Percentiles rank a stretch among this genome's conserved stretches.
Conservation (phyloP, 2,329 filamentous ascomycete genomes). For the Botrytis hyacinthi region DNA sequence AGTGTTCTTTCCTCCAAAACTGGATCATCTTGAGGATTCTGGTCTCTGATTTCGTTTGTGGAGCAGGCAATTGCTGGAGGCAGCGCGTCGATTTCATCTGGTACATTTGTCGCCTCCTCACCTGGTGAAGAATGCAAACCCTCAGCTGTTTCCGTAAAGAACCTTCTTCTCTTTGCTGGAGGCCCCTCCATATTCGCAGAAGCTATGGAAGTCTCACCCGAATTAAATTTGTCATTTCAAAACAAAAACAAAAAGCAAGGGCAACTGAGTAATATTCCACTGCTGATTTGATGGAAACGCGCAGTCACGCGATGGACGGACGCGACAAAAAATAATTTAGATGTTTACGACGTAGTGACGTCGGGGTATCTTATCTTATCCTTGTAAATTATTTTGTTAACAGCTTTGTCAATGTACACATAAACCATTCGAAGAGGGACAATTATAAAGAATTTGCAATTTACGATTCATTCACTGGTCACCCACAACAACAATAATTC, state of each 20-base stretch:
- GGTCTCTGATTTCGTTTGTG: neutral
- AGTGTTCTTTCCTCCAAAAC: neutral
- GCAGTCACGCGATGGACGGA: conserved; percentile 22
- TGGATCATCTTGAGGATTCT: conserved; percentile 12
- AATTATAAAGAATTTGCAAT: neutral
- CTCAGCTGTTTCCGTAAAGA: conserved; percentile 44
- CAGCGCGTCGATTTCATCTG: conserved; percentile 36
- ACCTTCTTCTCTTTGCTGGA: conserved; percentile 48
- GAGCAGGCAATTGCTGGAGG: conserved; percentile 4
- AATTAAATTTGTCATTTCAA: neutral
- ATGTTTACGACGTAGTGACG: conserved; percentile 26
- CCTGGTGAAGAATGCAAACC: conserved; percentile 28
- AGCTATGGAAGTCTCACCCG: neutral
- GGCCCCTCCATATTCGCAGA: conserved; percentile 42
- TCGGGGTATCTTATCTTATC: conserved; percentile 8
- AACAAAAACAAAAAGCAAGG: neutral
- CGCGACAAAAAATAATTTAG: conserved; percentile 23
- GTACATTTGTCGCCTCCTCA: conserved; percentile 26
- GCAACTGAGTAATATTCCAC: neutral
- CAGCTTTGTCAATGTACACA: neutral
- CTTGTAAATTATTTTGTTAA: neutral
- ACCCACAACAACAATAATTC: neutral
- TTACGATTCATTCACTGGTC: neutral
- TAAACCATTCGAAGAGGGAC: neutral
- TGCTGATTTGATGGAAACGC: conserved; percentile 28